These are phyloP conservation scores for Saccharomycopsis fodiens DNA, from an alignment of 805 yeast species.

Conservation along the genomic window DNA sequence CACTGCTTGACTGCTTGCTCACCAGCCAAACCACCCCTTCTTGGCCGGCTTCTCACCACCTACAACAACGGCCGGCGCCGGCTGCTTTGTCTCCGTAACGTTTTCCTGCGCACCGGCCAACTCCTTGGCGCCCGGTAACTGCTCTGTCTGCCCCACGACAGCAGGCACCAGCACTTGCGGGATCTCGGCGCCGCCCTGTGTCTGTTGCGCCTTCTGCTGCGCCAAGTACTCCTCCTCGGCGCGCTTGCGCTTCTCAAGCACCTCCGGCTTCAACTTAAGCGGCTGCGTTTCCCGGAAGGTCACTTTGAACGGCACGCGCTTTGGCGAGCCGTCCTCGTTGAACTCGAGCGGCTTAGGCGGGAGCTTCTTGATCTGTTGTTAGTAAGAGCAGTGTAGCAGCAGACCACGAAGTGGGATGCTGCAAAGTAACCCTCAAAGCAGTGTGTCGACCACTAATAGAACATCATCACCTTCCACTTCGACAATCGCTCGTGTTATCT, in stretches of 20 bases:
- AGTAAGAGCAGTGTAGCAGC: too few relatives aligned
- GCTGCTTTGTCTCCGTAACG: too few relatives aligned
- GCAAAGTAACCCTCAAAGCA: too few relatives aligned
- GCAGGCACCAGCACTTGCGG: background rate
- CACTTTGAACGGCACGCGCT: conserved; percentile 30
- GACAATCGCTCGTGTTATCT: too few relatives aligned
- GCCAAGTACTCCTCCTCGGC: conserved; percentile 12
- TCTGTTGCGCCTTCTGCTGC: conserved; percentile 2
- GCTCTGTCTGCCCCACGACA: background rate
- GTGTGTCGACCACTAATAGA: too few relatives aligned
- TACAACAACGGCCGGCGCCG: background rate
- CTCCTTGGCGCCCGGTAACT: too few relatives aligned
- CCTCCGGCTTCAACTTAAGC: conserved; percentile 32
- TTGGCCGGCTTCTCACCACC: too few relatives aligned
- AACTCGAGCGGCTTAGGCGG: conserved; percentile 32
- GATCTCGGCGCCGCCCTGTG: background rate
- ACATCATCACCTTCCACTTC: too few relatives aligned
- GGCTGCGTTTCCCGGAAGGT: conserved; percentile 32
- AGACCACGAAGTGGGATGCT: too few relatives aligned
- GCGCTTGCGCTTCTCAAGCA: conserved; percentile 8
- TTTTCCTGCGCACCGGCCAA: background rate
- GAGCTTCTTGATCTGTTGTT: conserved; percentile 30
- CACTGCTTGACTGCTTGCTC: too few relatives aligned
- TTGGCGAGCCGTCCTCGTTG: conserved; percentile 33
- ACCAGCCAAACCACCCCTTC: too few relatives aligned